Conservation (phyloP, 257 asterid genomes). For the Solanum arcanum region DNA sequence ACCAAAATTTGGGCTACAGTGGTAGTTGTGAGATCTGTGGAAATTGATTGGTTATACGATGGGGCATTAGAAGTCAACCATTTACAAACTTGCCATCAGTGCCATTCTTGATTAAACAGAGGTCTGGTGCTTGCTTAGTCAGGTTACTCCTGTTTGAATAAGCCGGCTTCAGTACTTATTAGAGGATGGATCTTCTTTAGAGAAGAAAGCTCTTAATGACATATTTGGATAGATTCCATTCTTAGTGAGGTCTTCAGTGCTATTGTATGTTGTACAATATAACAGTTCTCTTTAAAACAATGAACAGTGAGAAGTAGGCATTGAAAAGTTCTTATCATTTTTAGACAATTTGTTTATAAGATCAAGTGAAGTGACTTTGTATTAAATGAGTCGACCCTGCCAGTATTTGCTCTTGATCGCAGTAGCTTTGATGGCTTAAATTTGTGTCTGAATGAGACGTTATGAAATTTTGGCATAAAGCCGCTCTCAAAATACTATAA, state of each 20-base stretch:
- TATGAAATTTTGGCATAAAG: not conserved
- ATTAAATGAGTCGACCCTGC: not conserved
- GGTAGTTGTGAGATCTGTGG: not conserved
- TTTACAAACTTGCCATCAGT: not conserved
- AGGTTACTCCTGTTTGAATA: not conserved
- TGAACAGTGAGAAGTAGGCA: not conserved
- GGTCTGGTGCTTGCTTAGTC: not conserved
- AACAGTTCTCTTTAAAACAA: not conserved
- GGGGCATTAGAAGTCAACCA: not conserved
- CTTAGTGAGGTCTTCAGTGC: not conserved
- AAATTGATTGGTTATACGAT: not conserved
- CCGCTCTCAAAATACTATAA: not conserved
- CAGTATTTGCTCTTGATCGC: not conserved
- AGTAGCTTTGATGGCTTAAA: not conserved
- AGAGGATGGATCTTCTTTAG: not conserved
- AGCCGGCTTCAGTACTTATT: not conserved
- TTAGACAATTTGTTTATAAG: not conserved
- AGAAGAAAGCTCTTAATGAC: not conserved
- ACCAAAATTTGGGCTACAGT: not conserved
- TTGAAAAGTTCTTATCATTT: not conserved
- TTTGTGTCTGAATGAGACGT: not conserved
- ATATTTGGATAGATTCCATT: not conserved
- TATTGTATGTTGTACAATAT: not conserved
- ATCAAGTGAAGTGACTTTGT: not conserved
- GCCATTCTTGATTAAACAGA: not conserved